These are phyloP conservation scores for Collybiopsis luxurians DNA, from an alignment of 768 basidiomycete species.

Conservation along the genomic window DNA sequence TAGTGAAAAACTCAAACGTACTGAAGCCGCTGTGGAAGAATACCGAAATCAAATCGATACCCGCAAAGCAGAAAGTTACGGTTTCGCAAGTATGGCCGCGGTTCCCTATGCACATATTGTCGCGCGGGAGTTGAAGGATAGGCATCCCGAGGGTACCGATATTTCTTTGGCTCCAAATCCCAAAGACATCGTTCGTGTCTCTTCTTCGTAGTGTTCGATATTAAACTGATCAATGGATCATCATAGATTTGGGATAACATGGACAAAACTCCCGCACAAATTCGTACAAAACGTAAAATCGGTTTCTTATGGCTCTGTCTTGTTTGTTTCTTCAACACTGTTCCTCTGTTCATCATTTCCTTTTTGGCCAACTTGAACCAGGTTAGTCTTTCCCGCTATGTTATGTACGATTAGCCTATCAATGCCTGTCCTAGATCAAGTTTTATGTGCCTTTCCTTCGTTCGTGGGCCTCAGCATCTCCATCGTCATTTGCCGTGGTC, in stretches of 20 bases:
- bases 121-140: slow-evolving; percentile 63
- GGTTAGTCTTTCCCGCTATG: no score
- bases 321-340: slow-evolving; percentile 93
- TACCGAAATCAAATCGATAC: slow-evolving; percentile 70
- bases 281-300: slow-evolving; percentile 61
- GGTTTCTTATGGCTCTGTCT: slow-evolving; percentile 78
- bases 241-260: slow-evolving; percentile 88
- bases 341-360: slow-evolving; percentile 91
- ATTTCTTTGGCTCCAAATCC: slow-evolving; percentile 83
- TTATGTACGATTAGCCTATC: no score
- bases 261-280: slow-evolving; percentile 64
- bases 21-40: slow-evolving; percentile 72
- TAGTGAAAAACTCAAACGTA: slow-evolving; percentile 57
- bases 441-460: slow-evolving; percentile 73
- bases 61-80: slow-evolving; percentile 84
- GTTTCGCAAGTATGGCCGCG: slow-evolving; percentile 88
- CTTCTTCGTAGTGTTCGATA: slow-evolving; percentile 1
- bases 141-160: slow-evolving; percentile 69
- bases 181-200: slow-evolving; percentile 70
- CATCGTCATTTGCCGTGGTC: slow-evolving; percentile 71
- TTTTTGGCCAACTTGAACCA: slow-evolving; percentile 87
- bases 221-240: neutral
- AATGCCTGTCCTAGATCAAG: slow-evolving; percentile 56
- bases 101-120: slow-evolving; percentile 88
- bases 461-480: slow-evolving; percentile 64